Conservation (phyloP, 2,329 filamentous ascomycete genomes). For the Diaporthe caulivora region DNA sequence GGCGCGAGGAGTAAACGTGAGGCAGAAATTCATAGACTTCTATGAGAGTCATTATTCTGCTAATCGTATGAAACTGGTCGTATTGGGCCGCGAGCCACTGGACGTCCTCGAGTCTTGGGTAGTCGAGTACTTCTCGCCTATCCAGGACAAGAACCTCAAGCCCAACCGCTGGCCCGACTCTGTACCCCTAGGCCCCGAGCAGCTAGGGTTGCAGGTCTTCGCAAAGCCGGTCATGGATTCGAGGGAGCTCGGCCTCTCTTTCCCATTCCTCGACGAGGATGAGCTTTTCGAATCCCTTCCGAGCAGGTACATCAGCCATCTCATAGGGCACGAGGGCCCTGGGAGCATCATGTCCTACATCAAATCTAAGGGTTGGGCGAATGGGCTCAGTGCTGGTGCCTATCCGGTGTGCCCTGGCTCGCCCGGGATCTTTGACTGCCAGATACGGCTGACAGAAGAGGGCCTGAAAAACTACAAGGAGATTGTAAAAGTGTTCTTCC, state of each 20-base stretch:
- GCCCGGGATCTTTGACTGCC: constrained; percentile 82
- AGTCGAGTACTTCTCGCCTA: constrained; percentile 82
- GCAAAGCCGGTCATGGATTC: constrained; percentile 94
- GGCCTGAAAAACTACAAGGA: constrained; percentile 84
- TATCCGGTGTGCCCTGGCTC: constrained; percentile 82
- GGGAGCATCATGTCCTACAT: constrained; percentile 92
- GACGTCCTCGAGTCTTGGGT: constrained; percentile 89
- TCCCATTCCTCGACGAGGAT: constrained; percentile 89
- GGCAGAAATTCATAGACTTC: constrained; percentile 93
- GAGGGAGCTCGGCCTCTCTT: constrained; percentile 82
- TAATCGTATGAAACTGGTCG: constrained; percentile 92
- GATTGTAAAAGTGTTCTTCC: constrained; percentile 86
- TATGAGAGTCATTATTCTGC: constrained; percentile 91
- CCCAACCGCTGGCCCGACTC: constrained; percentile 67
- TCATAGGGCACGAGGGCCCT: constrained; percentile 93
- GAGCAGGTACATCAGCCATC: constrained; percentile 85
- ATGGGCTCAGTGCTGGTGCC: constrained; percentile 82
- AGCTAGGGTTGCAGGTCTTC: constrained; percentile 78
- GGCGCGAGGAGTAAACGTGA: constrained; percentile 82
- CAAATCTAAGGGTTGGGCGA: constrained; percentile 92
- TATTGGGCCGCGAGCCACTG: constrained; percentile 84
- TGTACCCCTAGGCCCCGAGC: constrained; percentile 61
- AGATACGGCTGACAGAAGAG: constrained; percentile 85
- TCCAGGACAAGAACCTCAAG: constrained; percentile 84
- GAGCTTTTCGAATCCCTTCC: constrained; percentile 83